Evolutionary conservation across 176 grass and related monocot genomes (phyloP), one percentile per base, ranked within the genome.

Genomic region (Olyra latifolia): DNA sequence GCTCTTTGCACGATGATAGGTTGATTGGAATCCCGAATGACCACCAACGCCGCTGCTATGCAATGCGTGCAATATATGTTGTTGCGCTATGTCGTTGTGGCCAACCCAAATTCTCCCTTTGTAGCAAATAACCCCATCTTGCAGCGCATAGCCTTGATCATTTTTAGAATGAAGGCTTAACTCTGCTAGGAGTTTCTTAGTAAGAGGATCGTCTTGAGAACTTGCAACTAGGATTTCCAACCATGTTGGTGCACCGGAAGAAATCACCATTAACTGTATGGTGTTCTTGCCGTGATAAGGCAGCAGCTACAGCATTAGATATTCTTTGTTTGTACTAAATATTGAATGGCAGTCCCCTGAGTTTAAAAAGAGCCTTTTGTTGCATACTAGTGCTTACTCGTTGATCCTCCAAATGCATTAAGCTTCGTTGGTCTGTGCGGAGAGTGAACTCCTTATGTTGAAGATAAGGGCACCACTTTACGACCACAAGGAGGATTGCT

Each of bases 91-190:
- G 0, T 0, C 0, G 7, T 69, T 69, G 0, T 69, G 12, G 1
- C 41, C 40, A 0, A 68, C 5, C 65, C 40, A 44, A 0, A 68
- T 12, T 1, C 8, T 1, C 0, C 8, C 19, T 2, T 69, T 25
- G 0, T 15, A 45, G 0, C 10, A 4, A 0, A 46, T 46, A 0
- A 69, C 0, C 0, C 41, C 66, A 15, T 46, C 10, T 0, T 2
- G 0, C 1, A 69, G 3, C 0, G 66, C 1, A 7, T 4, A 69
- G 0, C 42, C 66, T 1, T 2, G 1, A 0, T n/a, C 10, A 0
- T 24, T 15, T 2, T 3, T 0, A 4, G 0, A 16, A 0, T 0
- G 27, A 0, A 23, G 22, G 14, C 2, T n/a, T n/a, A 64, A 6
- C 2, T 38, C 30, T 8, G 4, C 8, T 7, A 64, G 1, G 0